Conservation (phyloP, 768 basidiomycete genomes). For the Podaxis sp. region DNA sequence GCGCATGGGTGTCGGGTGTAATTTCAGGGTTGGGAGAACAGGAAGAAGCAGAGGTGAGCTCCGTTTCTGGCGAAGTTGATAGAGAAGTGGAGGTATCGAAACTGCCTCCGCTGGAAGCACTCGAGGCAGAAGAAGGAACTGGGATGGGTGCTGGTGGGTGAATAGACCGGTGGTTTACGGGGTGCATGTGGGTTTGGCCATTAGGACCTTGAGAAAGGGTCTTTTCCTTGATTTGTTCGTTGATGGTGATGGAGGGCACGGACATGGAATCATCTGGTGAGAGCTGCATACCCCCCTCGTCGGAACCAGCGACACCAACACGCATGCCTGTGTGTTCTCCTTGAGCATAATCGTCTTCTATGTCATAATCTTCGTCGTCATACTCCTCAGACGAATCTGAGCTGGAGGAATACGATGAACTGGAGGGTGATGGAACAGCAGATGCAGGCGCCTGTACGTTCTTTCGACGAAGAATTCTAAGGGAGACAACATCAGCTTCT, state of each 20-base stretch:
- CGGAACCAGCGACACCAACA: constrained; percentile 8
- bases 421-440: constrained; percentile 17
- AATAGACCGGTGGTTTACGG: constrained; percentile 36
- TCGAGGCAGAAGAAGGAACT: constrained; percentile 16
- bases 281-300: constrained; percentile 15
- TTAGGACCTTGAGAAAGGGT: constrained; percentile 26
- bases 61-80: constrained; percentile 9
- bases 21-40: constrained; percentile 3
- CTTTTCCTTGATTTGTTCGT: constrained; percentile 21
- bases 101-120: constrained; percentile 10
- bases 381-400: constrained; percentile 30
- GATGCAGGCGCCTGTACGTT: constrained; percentile 16
- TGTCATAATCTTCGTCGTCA: constrained; percentile 20
- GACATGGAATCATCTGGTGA: constrained; percentile 1
- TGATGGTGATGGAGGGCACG: constrained; percentile 22
- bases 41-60: constrained; percentile 8
- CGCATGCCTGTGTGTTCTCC: constrained; percentile 14
- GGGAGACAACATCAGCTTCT: constrained; percentile 33
- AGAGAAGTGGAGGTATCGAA: constrained; percentile 13
- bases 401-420: constrained; percentile 19
- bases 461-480: constrained; percentile 34
- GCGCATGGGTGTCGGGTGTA: constrained; percentile 2
- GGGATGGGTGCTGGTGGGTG: constrained; percentile 16
- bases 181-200: constrained; percentile 54
- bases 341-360: constrained; percentile 22